phyloP scores from a whole-genome alignment of 192 early-diverging fungal genomes.

The Podila epicladia region DNA sequence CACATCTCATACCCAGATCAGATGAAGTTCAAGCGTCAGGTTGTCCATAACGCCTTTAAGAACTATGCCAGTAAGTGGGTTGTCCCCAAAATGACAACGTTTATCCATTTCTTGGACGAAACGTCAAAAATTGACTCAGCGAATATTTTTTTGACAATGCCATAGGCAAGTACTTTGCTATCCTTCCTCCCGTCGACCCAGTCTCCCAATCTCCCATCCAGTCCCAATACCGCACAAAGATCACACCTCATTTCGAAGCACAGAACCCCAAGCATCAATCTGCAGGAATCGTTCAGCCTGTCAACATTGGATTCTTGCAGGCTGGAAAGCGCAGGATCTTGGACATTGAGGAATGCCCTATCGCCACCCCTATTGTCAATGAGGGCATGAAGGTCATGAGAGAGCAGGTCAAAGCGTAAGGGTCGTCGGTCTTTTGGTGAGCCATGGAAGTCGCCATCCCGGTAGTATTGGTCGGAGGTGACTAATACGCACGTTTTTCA shows the following conservation, averaged over 20 bases:
- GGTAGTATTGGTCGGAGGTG: no score
- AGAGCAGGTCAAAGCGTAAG: constrained; percentile 52
- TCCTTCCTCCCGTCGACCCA: constrained; percentile 49
- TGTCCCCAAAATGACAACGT: no score
- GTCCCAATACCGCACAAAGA: constrained; percentile 72
- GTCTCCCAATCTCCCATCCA: constrained; percentile 63
- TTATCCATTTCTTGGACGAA: no score
- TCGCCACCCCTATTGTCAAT: constrained; percentile 70
- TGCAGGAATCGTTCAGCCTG: constrained; percentile 26
- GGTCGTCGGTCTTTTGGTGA: no score
- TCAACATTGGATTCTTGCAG: constrained; percentile 65
- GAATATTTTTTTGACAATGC: background rate
- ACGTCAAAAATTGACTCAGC: no score
- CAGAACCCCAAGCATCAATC: constrained; percentile 54
- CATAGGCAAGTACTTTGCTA: constrained; percentile 52
- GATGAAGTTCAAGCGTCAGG: constrained; percentile 64
- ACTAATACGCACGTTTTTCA: background rate
- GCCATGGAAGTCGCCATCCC: no score
- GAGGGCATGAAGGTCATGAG: constrained; percentile 58
- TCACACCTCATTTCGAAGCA: constrained; percentile 72
- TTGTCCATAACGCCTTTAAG: constrained; percentile 63
- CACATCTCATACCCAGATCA: constrained; percentile 68
- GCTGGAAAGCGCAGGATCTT: constrained; percentile 67
- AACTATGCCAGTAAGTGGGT: constrained; percentile 35
- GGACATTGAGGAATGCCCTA: constrained; percentile 73